Base-by-base conservation (phyloP, 2,329 filamentous ascomycete species). In the Pleomassaria siparia region DNA sequence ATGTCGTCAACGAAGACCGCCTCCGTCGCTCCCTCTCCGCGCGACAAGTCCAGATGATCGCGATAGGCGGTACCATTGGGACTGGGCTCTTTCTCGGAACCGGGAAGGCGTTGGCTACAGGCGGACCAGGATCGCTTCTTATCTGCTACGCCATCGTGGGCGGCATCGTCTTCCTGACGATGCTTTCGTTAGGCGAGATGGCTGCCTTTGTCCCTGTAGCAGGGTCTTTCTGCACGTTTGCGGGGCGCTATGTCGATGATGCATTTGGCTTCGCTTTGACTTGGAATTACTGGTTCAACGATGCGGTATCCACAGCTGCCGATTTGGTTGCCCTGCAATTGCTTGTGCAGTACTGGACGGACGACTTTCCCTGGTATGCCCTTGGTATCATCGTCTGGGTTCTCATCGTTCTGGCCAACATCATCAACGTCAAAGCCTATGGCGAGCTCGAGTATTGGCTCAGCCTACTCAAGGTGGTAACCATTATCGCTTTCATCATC, bases 201-300 rank as follows among this genome's bases (percentile, higher is more conserved):
- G 88, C 90, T n/a, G 89, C 95, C 28, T 74, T 89, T 3, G 95
- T 89, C 59, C 90, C 90, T 2, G 85, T 95, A n/a, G 87, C 90
- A 13, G 91, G 90, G 32, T 91, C 89, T 1, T 95, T 95, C 64
- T 87, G 89, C 1, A 84, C 88, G 3, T 95, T 89, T 72, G 91
- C 89, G 10, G 94, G 88, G 25, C 82, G 91, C 10, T 95, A 95
- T 61, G 71, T 95, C 12, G 89, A 95, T 64, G 90, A 90, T 0
- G 89, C 89, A 0, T 94, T 88, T 88, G 89, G 89, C 0, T 92
- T 94, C 65, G 88, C 89, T 30, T 91, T 94, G 86, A 89, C 88
- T 7, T 92, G 88, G 89, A 92, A 91, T 62, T 94, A 94, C 67
- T n/a, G n/a, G n/a, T n/a, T n/a, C n/a, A n/a, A n/a, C n/a, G n/a